Evolutionary conservation across 257 asterid species (phyloP), one percentile per base, ranked within the genome.

Genomic region (Solanum commersonii): DNA sequence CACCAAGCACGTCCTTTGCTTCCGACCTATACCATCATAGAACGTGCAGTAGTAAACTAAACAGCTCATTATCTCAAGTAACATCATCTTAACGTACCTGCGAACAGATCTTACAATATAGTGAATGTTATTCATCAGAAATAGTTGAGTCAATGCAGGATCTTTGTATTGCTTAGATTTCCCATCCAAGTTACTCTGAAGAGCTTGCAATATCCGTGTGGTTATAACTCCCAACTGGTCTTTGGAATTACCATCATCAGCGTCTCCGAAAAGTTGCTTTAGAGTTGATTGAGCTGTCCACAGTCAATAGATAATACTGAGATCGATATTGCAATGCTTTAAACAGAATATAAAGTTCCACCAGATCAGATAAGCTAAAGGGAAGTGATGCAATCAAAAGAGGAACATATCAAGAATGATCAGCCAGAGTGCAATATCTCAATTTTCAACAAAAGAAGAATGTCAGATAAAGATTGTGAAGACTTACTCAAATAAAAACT

Each of bases 111-210:
- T 93, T 42, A 96, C 99, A 59, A 97, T 95, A 90, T 95, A 97
- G 91, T 97, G 99, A 71, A 96, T 92, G 85, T 97, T 97, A 91
- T 96, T 97, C 99, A 97, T 97, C 79, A 97, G 90, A 91, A 97
- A 96, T 59, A 97, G 90, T 84, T 97, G 99, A 73, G 99, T 96
- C 89, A 97, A 87, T 89, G 99, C 96, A 27, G 98, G 98, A 92
- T 97, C 99, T 90, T 95, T 97, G 88, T 96, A 97, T 87, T 96
- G 98, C 94, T 96, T 97, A 42, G 98, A 96, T 90, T 96, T 97
- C 68, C 95, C 99, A 84, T 97, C 99, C 37, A 97, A 96, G 89
- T 97, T 97, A 83, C 35, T 92, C 90, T 95, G 98, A 87, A 97
- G 98, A 87, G 98, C 98, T 93, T 94, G 98, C 95, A 96, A 92